phyloP scores from a whole-genome alignment of 1,284 basidiomycete genomes.

The Rhodotorula sp. region DNA sequence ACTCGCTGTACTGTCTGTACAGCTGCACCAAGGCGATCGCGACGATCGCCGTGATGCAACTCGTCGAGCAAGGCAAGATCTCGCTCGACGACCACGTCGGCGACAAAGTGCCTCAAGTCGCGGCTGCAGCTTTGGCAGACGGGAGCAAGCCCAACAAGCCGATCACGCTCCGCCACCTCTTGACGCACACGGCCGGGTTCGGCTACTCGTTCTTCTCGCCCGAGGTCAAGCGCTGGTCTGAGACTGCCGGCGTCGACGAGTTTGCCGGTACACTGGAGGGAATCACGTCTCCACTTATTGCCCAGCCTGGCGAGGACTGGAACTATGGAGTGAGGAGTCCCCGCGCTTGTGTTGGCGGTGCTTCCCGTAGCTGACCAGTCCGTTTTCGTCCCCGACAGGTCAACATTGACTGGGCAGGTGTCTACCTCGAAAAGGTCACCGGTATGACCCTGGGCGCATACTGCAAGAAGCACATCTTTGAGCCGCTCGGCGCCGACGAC shows the following conservation, averaged over 20 bases:
- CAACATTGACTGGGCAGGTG: slow-evolving; percentile 24
- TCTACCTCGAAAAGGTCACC: slow-evolving; percentile 18
- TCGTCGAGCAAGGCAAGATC: slow-evolving; percentile 31
- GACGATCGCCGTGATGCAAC: slow-evolving; percentile 19
- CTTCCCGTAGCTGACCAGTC: neutral
- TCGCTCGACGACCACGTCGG: slow-evolving; percentile 17
- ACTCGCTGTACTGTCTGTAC: slow-evolving; percentile 6
- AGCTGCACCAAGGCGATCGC: slow-evolving; percentile 8
- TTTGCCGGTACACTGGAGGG: neutral
- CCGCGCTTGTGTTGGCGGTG: neutral
- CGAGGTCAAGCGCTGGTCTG: neutral
- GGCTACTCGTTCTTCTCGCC: neutral
- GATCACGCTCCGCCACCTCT: slow-evolving; percentile 14
- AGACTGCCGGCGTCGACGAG: neutral
- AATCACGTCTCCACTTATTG: neutral
- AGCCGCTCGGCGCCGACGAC: neutral
- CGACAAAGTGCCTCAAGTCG: slow-evolving; percentile 11
- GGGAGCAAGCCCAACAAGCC: slow-evolving; percentile 5
- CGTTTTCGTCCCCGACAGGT: neutral
- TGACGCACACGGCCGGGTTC: slow-evolving; percentile 17
- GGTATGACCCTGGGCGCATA: slow-evolving; percentile 15
- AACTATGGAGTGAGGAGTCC: neutral
- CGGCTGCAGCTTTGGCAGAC: neutral
- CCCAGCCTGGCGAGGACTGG: neutral
- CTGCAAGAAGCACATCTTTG: slow-evolving; percentile 28